Percentiles rank a stretch among this genome's conserved stretches.
phyloP scores from a whole-genome alignment of 2,329 filamentous ascomycete genomes.

The Cladosporium sp. region DNA sequence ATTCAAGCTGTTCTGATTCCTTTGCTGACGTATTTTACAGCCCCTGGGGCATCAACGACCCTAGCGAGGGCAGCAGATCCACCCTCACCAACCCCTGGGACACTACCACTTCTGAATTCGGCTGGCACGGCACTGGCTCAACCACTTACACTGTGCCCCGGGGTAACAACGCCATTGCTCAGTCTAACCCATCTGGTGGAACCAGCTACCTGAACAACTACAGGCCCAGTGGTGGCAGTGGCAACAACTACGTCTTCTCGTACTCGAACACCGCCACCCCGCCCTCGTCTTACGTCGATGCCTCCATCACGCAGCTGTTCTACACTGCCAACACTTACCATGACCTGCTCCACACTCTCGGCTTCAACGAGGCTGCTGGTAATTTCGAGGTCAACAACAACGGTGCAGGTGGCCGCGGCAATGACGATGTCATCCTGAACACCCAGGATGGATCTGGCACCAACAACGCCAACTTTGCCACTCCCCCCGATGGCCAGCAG shows the following conservation, averaged over 20 bases:
- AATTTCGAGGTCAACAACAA: slow-evolving; percentile 60
- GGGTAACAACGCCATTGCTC: slow-evolving; percentile 58
- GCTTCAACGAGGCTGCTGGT: slow-evolving; percentile 55
- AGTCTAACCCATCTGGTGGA: slow-evolving; percentile 48
- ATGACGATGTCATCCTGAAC: slow-evolving; percentile 53
- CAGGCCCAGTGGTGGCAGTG: slow-evolving; percentile 42
- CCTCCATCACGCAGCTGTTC: slow-evolving; percentile 57
- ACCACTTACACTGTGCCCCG: slow-evolving; percentile 50
- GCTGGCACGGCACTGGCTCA: slow-evolving; percentile 50
- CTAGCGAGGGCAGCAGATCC: slow-evolving; percentile 44
- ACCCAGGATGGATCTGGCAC: slow-evolving; percentile 52
- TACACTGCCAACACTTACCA: slow-evolving; percentile 59
- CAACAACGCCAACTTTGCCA: slow-evolving; percentile 58
- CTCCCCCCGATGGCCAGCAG: slow-evolving; percentile 48
- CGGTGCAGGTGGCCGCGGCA: slow-evolving; percentile 47
- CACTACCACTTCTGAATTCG: slow-evolving; percentile 45
- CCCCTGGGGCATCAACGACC: slow-evolving; percentile 54
- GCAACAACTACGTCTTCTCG: slow-evolving; percentile 39
- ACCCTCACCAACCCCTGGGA: slow-evolving; percentile 50
- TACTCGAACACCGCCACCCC: slow-evolving; percentile 6
- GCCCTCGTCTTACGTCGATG: slow-evolving; percentile 44
- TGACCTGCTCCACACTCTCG: slow-evolving; percentile 54
- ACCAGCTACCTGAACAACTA: slow-evolving; percentile 47
- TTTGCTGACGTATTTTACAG: background rate
- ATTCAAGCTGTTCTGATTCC: too few relatives aligned